Percentiles rank a stretch among this genome's conserved stretches.
Conservation (phyloP, 306 rosid species). For the Cicer yamashitae region DNA sequence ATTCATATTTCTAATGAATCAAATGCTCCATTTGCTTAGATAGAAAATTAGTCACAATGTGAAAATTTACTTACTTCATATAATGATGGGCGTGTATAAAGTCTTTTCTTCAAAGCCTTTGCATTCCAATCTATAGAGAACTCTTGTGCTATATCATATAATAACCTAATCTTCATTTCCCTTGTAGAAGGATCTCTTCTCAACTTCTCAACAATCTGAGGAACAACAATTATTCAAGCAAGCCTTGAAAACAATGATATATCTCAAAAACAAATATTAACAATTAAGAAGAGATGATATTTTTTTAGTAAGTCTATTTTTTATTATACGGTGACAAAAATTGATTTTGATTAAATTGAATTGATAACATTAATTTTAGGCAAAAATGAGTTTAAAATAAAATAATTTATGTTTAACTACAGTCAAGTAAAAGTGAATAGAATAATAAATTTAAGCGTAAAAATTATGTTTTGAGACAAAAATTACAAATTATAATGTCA, state of each 20-base stretch:
- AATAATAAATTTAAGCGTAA: too few species aligned
- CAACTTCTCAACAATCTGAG: conserved; percentile 66
- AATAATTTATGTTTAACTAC: too few species aligned
- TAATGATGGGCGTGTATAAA: conserved; percentile 48
- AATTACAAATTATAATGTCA: too few species aligned
- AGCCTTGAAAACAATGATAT: conserved; percentile 20
- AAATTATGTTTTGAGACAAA: too few species aligned
- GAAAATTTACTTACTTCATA: conserved; percentile 52
- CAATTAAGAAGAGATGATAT: neutral
- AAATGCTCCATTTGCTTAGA: neutral
- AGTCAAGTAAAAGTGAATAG: too few species aligned
- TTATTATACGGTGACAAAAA: too few species aligned
- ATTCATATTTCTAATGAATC: conserved; percentile 1
- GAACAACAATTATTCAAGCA: conserved; percentile 27
- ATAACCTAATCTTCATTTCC: conserved; percentile 66
- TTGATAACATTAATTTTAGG: too few species aligned
- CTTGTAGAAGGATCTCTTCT: conserved; percentile 51
- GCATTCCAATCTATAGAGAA: conserved; percentile 72
- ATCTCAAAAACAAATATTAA: neutral
- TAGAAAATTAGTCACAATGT: neutral
- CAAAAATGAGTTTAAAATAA: too few species aligned
- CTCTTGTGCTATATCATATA: conserved; percentile 74
- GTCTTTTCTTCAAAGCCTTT: conserved; percentile 59
- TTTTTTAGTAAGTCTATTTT: neutral
- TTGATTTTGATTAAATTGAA: too few species aligned